phyloP scores from a whole-genome alignment of 2,329 filamentous ascomycete genomes.

The Cercospora sesami region DNA sequence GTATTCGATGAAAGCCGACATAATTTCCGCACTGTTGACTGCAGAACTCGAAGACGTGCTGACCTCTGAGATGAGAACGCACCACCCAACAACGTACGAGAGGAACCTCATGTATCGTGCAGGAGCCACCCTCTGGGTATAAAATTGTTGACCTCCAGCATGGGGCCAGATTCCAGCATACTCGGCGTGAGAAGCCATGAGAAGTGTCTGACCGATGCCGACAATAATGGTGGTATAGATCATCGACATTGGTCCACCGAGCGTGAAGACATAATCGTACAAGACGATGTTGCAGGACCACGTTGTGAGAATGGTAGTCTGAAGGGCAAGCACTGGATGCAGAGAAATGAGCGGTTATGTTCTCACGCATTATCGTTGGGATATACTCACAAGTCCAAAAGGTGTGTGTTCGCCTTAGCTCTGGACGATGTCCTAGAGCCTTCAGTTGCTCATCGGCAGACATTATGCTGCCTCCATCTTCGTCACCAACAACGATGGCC shows the following conservation, averaged over 20 bases:
- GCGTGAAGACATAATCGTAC: constrained; percentile 14
- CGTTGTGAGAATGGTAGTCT: constrained; percentile 8
- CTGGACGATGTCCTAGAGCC: not conserved
- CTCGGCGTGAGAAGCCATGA: constrained; percentile 13
- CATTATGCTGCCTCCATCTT: not conserved
- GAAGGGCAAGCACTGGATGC: not conserved
- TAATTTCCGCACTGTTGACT: constrained; percentile 36
- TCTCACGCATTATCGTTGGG: not conserved
- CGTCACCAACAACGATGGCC: not conserved
- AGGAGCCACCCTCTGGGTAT: constrained; percentile 24
- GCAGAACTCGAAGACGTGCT: constrained; percentile 7
- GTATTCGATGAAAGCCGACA: constrained; percentile 27
- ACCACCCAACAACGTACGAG: constrained; percentile 35
- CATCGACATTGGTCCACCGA: constrained; percentile 3
- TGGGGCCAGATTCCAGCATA: constrained; percentile 13
- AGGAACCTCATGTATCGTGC: constrained; percentile 26
- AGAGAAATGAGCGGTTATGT: not conserved
- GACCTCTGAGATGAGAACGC: constrained; percentile 8
- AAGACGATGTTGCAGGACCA: constrained; percentile 16
- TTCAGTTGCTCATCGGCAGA: not conserved
- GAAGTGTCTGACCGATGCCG: constrained; percentile 13
- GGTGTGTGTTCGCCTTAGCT: not conserved
- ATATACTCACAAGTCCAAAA: not conserved
- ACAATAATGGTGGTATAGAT: constrained; percentile 6
- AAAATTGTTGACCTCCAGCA: constrained; percentile 13